Base-by-base conservation (phyloP, 176 grass and related monocot species). In the Typha latifolia region DNA sequence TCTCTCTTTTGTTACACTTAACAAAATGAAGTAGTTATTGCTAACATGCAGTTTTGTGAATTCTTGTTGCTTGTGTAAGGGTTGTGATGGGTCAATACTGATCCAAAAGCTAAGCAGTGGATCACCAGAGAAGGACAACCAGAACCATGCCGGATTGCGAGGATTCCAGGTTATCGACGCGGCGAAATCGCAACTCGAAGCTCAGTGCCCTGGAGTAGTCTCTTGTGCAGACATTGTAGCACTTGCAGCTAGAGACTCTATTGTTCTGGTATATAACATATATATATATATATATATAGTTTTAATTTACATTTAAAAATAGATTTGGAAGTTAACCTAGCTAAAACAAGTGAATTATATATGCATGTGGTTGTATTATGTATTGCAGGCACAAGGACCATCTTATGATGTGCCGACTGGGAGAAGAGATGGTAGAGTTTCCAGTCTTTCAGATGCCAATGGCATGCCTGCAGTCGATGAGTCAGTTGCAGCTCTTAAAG, bases 201-300 rank as follows among this genome's bases (percentile, higher is more conserved):
- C 76, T 0, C 20, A 65, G 61, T 96, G 91, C 81, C 81, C 84
- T 12, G 87, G 87, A 64, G 79, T 83, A 49, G 91, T 96, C 82
- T 91, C 87, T 34, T 96, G 91, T 72, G 84, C 91, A 34, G 91
- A 96, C 79, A 83, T 91, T 16, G 63, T 91, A 75, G 47, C 62
- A 49, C 87, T 88, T 56, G 87, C 87, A 19, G 84, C 84, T 12
- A 73, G 87, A 10, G 91, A 91, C 71, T 74, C 91, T 14, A 49
- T 96, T 73, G 24, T 49, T 32, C 51, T 83, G 79, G 87, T 90
- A 67, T 20, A 67, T 29, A 3, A 29, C 3, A 29, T 29, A 29
- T 29, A 2, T 29, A 29, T 29, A 29, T 26, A 26, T 26, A 26
- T 26, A 26, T 26, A 26, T 26, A 26, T 26, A 26, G 24, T 26